Evolutionary conservation across 345 rosid genomes (phyloP).

Genomic region (Cardiospermum halicacabum): DNA sequence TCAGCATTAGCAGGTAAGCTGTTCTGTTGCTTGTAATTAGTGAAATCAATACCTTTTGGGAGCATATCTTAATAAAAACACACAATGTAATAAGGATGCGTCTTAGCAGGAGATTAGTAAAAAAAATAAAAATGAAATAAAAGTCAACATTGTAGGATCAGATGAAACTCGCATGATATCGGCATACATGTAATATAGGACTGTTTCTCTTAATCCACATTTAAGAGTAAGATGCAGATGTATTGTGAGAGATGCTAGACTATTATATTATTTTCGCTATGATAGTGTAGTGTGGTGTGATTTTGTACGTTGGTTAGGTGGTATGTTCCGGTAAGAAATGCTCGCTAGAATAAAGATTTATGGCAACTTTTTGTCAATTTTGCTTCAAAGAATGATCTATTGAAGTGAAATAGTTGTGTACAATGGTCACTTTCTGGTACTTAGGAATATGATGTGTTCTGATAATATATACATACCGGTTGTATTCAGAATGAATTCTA

Average conservation of each 20-base stretch:
- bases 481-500: no score
- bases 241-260: neutral
- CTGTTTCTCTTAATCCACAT: neutral
- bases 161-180: neutral
- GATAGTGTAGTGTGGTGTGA: neutral
- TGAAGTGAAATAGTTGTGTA: neutral
- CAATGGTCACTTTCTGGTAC: no score
- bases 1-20: conserved; percentile 28
- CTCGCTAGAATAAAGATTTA: no score
- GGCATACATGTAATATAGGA: neutral
- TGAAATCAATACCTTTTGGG: conserved; percentile 6
- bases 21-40: conserved; percentile 14
- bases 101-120: neutral
- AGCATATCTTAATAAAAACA: neutral
- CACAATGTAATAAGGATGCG: neutral
- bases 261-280: neutral
- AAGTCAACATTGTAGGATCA: neutral
- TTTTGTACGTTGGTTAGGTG: neutral
- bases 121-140: neutral
- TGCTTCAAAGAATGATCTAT: neutral
- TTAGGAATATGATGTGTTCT: no score
- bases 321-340: neutral
- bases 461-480: no score
- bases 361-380: no score
- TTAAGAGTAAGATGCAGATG: neutral